Percentiles rank a stretch among this genome's conserved stretches.
phyloP scores from a whole-genome alignment of 2,329 filamentous ascomycete genomes.

The Chalaropsis ovoidea region DNA sequence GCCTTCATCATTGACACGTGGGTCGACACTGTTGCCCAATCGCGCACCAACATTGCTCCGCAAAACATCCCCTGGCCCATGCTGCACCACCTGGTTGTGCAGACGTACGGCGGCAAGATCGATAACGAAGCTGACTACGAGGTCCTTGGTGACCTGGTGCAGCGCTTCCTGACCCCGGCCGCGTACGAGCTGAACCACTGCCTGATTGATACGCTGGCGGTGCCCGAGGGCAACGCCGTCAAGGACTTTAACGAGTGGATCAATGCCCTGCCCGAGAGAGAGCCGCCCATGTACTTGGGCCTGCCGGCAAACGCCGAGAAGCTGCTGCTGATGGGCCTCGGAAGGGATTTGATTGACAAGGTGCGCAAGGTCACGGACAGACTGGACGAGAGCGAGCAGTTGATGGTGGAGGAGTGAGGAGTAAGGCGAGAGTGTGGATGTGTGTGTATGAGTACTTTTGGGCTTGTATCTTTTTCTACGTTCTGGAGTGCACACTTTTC shows the following conservation, averaged over 20 bases:
- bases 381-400: conserved; percentile 85
- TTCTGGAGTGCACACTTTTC: background rate
- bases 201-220: conserved; percentile 64
- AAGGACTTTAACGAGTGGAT: conserved; percentile 88
- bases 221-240: conserved; percentile 72
- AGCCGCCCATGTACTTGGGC: conserved; percentile 90
- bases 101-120: conserved; percentile 97
- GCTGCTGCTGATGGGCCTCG: conserved; percentile 77
- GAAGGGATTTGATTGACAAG: conserved; percentile 72
- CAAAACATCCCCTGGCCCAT: conserved; percentile 95
- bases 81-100: conserved; percentile 77
- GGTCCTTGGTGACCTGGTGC: conserved; percentile 62
- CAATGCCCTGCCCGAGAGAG: conserved; percentile 79
- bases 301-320: conserved; percentile 95
- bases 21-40: conserved; percentile 72
- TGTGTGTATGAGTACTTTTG: conserved; percentile 11
- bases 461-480: conserved; percentile 24
- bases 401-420: conserved; percentile 63
- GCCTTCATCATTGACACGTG: conserved; percentile 92
- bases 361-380: conserved; percentile 75
- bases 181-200: conserved; percentile 91
- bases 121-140: conserved; percentile 80
- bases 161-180: conserved; percentile 67
- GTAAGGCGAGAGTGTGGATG: conserved; percentile 25
- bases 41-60: conserved; percentile 84